phyloP scores from a whole-genome alignment of 1,139 yeast species.

The Meyerozyma sp. region DNA sequence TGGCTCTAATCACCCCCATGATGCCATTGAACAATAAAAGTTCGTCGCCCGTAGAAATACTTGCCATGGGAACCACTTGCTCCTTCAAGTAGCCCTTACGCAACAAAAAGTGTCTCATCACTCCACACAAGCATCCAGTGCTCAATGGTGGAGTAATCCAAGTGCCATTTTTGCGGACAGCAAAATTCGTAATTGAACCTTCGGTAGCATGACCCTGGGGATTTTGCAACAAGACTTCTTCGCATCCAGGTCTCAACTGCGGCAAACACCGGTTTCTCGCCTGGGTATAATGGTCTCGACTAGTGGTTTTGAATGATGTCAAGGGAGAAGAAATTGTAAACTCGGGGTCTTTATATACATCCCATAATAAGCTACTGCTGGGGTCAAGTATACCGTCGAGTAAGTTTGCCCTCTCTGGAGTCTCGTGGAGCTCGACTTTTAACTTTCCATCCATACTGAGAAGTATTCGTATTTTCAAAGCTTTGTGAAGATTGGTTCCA shows the following conservation, averaged over 20 bases:
- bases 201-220: constrained; percentile 62
- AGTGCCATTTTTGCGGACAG: constrained; percentile 46
- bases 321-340: constrained; percentile 61
- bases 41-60: constrained; percentile 56
- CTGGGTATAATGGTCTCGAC: constrained; percentile 54
- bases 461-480: constrained; percentile 59
- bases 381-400: constrained; percentile 18
- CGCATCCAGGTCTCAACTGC: constrained; percentile 28
- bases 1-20: constrained; percentile 72
- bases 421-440: constrained; percentile 44
- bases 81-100: constrained; percentile 53
- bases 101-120: constrained; percentile 62
- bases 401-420: constrained; percentile 31
- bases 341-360: constrained; percentile 55
- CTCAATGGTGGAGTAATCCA: constrained; percentile 81
- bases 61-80: constrained; percentile 37
- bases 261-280: constrained; percentile 53
- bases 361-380: constrained; percentile 28
- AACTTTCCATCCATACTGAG: constrained; percentile 45
- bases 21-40: constrained; percentile 76
- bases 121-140: constrained; percentile 85
- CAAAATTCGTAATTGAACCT: constrained; percentile 82
- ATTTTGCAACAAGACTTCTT: constrained; percentile 73
- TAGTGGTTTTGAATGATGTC: constrained; percentile 86
- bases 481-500: constrained; percentile 20